Evolutionary conservation across 805 yeast species (phyloP).

Genomic region (Schizosaccharomyces cryophilus): DNA sequence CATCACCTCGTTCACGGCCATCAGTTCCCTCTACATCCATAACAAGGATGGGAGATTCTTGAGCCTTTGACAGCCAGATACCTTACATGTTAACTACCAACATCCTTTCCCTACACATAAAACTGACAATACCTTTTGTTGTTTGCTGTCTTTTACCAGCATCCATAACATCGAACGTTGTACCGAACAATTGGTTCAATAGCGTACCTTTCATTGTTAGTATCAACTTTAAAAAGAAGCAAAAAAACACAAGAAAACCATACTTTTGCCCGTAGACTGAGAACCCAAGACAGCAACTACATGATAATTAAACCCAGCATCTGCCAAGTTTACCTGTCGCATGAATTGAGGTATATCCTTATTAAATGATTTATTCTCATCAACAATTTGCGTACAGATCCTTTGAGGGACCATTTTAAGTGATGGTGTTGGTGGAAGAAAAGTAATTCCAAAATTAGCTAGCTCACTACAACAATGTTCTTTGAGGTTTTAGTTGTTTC

Average conservation of each 20-base stretch:
- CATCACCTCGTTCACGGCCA: conserved; percentile 94
- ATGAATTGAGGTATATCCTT: conserved; percentile 14
- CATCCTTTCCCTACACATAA: not conserved
- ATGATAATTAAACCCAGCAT: conserved; percentile 53
- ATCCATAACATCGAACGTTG: conserved; percentile 82
- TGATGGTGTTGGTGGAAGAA: not conserved
- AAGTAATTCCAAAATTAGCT: not conserved
- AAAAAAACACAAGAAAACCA: not conserved
- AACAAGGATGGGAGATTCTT: conserved; percentile 30
- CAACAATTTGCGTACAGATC: conserved; percentile 20
- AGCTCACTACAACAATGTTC: no score
- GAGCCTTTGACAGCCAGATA: conserved; percentile 10
- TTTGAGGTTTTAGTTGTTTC: no score
- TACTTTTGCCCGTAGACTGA: conserved; percentile 83
- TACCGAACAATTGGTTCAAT: conserved; percentile 62
- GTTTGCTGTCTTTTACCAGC: conserved; percentile 72
- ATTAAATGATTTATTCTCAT: conserved; percentile 25
- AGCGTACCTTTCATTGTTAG: conserved; percentile 23
- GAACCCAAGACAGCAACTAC: conserved; percentile 91
- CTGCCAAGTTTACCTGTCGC: conserved; percentile 14
- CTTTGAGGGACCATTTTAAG: not conserved
- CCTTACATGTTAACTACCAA: conserved; percentile 4
- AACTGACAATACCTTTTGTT: conserved; percentile 30
- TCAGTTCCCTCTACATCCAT: conserved; percentile 98
- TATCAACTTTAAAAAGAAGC: not conserved